A percentile compares a stretch with the other conserved stretches of the same genome.
Conservation (phyloP, 163 green algal genomes). For the Coccomyxa subellipsoidea region DNA sequence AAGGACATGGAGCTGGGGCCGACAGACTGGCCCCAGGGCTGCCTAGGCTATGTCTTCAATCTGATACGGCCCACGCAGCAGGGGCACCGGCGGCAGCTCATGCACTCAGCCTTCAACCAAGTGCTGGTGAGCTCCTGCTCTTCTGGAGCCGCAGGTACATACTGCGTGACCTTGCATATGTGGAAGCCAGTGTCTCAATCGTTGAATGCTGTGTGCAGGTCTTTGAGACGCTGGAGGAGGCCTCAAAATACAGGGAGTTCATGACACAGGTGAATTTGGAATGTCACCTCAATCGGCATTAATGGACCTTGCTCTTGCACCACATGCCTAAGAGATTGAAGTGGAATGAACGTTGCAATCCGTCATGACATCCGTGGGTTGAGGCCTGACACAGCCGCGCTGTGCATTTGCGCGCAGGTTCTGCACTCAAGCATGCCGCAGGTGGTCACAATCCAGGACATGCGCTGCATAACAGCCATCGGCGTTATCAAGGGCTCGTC, state of each 20-base stretch:
- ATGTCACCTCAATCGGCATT: slow-evolving; percentile 10
- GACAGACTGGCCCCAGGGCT: slow-evolving; percentile 63
- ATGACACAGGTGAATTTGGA: slow-evolving; percentile 35
- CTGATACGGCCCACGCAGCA: slow-evolving; percentile 53
- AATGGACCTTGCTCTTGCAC: too few relatives aligned
- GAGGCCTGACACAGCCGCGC: too few relatives aligned
- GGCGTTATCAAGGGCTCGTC: slow-evolving; percentile 57
- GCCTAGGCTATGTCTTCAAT: slow-evolving; percentile 70
- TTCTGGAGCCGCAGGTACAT: too few relatives aligned
- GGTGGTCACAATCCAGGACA: slow-evolving; percentile 60
- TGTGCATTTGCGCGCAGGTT: too few relatives aligned
- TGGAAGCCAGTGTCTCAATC: not conserved
- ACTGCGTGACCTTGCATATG: not conserved
- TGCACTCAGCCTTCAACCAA: slow-evolving; percentile 44
- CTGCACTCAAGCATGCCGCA: slow-evolving; percentile 39
- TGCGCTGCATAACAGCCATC: slow-evolving; percentile 43
- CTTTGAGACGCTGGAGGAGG: slow-evolving; percentile 67
- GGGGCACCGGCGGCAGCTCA: slow-evolving; percentile 47
- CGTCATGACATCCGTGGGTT: too few relatives aligned
- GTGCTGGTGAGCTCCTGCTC: slow-evolving; percentile 50
- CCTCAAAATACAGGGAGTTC: slow-evolving; percentile 54
- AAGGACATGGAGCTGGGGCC: slow-evolving; percentile 13
- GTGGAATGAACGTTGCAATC: too few relatives aligned
- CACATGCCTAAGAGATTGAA: too few relatives aligned
- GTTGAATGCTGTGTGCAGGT: slow-evolving; percentile 1